phyloP scores from a whole-genome alignment of 75 land plant genomes.

The Picea glauca region DNA sequence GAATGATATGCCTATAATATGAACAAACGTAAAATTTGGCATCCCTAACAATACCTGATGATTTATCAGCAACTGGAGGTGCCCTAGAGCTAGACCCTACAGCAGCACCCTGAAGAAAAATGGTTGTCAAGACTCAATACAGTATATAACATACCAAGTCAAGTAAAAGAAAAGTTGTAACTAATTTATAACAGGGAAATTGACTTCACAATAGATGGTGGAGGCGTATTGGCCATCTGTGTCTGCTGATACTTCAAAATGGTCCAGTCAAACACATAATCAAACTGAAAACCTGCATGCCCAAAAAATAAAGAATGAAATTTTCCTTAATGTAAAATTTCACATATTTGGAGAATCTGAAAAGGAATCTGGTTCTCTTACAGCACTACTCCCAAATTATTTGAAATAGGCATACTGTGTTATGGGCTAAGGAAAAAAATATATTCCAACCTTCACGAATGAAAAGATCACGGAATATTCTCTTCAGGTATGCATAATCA shows the following conservation, averaged over 20 bases:
- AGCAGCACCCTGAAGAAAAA: constrained; percentile 25
- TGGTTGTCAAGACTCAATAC: constrained; percentile 2
- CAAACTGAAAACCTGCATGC: constrained; percentile 90
- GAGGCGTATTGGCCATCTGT: constrained; percentile 68
- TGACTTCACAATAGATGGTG: constrained; percentile 54
- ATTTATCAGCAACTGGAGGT: constrained; percentile 35
- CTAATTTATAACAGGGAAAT: background rate
- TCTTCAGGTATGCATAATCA: constrained; percentile 50
- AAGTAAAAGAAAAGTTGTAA: background rate
- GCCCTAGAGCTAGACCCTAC: constrained; percentile 55
- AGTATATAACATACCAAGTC: background rate
- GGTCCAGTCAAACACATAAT: constrained; percentile 99
- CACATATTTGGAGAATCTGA: background rate
- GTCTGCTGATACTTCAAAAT: constrained; percentile 98
- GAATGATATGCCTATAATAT: background rate
- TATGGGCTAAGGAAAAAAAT: background rate
- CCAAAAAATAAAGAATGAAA: background rate
- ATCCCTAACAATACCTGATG: constrained; percentile 25
- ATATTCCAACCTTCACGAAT: constrained; percentile 79
- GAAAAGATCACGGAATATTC: constrained; percentile 67
- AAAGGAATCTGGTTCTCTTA: background rate
- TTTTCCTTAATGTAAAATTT: background rate
- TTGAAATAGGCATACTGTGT: background rate
- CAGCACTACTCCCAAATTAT: background rate
- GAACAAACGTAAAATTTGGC: background rate